phyloP scores from a whole-genome alignment of 1,284 basidiomycete species.

The Tilletia caries region DNA sequence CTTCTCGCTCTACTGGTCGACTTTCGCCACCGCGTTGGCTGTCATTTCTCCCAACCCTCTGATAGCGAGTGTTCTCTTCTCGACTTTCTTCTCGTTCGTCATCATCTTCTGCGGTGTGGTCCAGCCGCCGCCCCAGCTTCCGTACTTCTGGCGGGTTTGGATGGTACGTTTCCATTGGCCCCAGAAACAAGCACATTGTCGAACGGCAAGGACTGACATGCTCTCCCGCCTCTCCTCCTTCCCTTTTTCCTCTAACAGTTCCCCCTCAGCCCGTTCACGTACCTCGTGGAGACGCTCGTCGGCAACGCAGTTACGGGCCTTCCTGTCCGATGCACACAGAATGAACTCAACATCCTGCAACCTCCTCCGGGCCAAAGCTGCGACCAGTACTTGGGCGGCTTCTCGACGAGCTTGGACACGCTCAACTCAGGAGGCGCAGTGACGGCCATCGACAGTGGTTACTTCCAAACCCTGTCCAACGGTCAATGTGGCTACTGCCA shows the following conservation, averaged over 20 bases:
- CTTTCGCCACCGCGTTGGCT: conserved; percentile 65
- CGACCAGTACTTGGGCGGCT: conserved; percentile 54
- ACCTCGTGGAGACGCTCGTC: conserved; percentile 56
- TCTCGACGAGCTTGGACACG: conserved; percentile 28
- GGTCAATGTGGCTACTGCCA: conserved; percentile 57
- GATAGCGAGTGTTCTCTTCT: conserved; percentile 67
- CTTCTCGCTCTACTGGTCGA: conserved; percentile 59
- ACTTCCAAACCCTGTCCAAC: conserved; percentile 28
- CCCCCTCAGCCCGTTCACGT: conserved; percentile 70
- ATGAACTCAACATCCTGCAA: conserved; percentile 55
- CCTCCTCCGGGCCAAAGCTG: conserved; percentile 56
- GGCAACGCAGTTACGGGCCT: conserved; percentile 51
- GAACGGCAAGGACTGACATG: not conserved
- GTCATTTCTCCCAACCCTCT: conserved; percentile 66
- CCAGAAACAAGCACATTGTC: conserved; percentile 58
- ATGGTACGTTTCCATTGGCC: conserved; percentile 68
- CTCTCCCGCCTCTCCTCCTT: conserved; percentile 2
- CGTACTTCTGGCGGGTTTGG: conserved; percentile 33
- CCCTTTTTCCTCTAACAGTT: too few relatives aligned
- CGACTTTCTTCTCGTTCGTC: conserved; percentile 64
- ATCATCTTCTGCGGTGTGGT: conserved; percentile 63
- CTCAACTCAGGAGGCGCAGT: conserved; percentile 22
- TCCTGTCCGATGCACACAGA: conserved; percentile 53
- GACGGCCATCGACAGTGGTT: conserved; percentile 24
- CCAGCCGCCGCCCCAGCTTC: conserved; percentile 41